Base-by-base conservation (phyloP, 2,329 filamentous ascomycete species). In the Pseudogymnoascus sp. region DNA sequence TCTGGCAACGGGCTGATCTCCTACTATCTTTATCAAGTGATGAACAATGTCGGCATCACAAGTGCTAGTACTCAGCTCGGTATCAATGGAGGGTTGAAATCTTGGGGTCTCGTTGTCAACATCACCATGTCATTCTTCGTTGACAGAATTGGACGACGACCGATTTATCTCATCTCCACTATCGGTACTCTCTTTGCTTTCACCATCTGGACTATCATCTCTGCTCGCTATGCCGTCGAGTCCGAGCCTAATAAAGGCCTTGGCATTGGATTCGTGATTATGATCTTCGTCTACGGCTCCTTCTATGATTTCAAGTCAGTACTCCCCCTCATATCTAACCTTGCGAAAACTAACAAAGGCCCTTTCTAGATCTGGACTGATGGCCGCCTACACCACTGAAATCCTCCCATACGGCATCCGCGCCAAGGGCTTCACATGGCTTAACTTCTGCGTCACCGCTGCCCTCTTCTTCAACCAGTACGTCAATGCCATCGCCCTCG, bases 281-380 rank as follows among this genome's bases (percentile, higher is more conserved):
- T 84, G 66, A 77, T 85, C 64, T 85, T 83, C 77, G 71, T 83
- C 17, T 85, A 84, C 66, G 79, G 79, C 60, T 75, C 83, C 67
- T 83, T 81, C 66, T 85, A 85, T 71, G 81, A 82, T 64, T 81
- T 85, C 62, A 82, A 79, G 54, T 85, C 82, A 71, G 83, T 80
- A 0, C 81, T 82, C 57, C 75, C 85, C 41, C 74, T 84, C 9
- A 76, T 84, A 39, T 40, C 8, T n/a, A 21, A 10, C n/a, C 15
- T 40, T 40, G 37, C 7, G 7, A 40, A 40, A 21, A 10, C 37
- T 40, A 21, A 40, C 15, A 40, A 40, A 17, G 2, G n/a, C 37
- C n/a, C n/a, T 40, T 17, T 40, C 8, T 10, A 40, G 37, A 40
- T 40, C 37, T 40, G 37, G 37, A 15, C 15, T 40, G 2, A 40